Conservation (phyloP, 2,329 filamentous ascomycete species). For the Juglanconis sp. region DNA sequence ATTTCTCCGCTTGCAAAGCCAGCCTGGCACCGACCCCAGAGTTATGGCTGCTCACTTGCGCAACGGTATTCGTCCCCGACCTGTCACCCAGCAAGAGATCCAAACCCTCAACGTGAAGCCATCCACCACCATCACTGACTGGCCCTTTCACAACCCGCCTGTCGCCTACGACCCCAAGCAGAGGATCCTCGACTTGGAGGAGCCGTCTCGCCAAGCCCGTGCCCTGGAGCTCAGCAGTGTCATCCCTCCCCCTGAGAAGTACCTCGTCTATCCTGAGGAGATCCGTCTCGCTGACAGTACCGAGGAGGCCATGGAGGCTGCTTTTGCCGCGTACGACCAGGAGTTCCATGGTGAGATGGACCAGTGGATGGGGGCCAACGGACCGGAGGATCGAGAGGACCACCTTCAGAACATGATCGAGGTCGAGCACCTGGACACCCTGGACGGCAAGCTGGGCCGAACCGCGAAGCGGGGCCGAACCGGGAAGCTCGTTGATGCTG, state of each 20-base stretch:
- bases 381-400: slow-evolving; percentile 22
- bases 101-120: no score
- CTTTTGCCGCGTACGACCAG: slow-evolving; percentile 27
- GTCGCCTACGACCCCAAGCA: no score
- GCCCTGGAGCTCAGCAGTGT: not conserved
- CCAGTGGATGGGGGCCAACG: slow-evolving; percentile 31
- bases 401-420: slow-evolving; percentile 20
- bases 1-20: not conserved
- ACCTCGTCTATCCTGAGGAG: slow-evolving; percentile 15
- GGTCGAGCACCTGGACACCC: slow-evolving; percentile 3
- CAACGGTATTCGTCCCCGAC: not conserved
- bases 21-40: not conserved
- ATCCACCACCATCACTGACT: no score
- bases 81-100: not conserved
- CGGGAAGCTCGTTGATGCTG: not conserved
- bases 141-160: no score
- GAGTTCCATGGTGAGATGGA: slow-evolving; percentile 27
- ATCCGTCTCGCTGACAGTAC: slow-evolving; percentile 16
- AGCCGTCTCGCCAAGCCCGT: not conserved
- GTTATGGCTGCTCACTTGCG: not conserved
- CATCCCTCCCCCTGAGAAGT: not conserved
- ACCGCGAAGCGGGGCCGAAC: not conserved
- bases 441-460: slow-evolving; percentile 16
- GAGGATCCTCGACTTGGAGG: no score
- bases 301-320: slow-evolving; percentile 25